Conservation (phyloP, 208 protist species). For the Histomonas meleagridis region DNA sequence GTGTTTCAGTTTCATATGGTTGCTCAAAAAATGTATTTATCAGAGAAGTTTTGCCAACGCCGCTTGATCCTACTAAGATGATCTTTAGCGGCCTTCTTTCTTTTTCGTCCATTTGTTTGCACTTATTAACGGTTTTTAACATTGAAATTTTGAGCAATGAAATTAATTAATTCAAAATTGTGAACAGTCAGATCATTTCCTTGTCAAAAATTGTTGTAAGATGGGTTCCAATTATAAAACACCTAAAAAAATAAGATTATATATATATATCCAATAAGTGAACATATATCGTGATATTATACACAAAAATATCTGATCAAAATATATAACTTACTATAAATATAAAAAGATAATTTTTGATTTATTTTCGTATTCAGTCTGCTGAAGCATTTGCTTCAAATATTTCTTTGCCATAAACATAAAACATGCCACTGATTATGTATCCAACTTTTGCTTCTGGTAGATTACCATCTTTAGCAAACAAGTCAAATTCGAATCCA, state of each 20-base stretch:
- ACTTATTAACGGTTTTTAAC: neutral
- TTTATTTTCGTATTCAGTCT: too few relatives aligned
- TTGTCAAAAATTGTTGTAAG: neutral
- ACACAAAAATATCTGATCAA: too few relatives aligned
- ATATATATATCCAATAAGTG: neutral
- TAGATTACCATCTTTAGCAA: too few relatives aligned
- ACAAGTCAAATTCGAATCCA: too few relatives aligned
- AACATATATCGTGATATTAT: too few relatives aligned
- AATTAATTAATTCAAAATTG: neutral
- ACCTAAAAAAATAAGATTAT: neutral
- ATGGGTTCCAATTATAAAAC: neutral
- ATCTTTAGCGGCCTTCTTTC: neutral
- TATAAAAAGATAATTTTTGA: too few relatives aligned
- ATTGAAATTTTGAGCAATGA: neutral
- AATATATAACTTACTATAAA: too few relatives aligned
- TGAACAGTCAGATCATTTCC: neutral
- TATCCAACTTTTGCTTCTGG: too few relatives aligned
- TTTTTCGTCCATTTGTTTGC: neutral
- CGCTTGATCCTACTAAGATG: slow-evolving; percentile 25
- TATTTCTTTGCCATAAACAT: too few relatives aligned
- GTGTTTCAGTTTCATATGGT: neutral
- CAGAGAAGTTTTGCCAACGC: slow-evolving; percentile 5
- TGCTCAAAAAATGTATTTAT: neutral
- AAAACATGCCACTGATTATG: too few relatives aligned
- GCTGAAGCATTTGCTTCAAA: too few relatives aligned